A percentile compares a stretch with the other conserved stretches of the same genome.
These are phyloP conservation scores for Raphidocelis subcapitata DNA, from an alignment of 139 green algal species.

Conservation along the genomic window DNA sequence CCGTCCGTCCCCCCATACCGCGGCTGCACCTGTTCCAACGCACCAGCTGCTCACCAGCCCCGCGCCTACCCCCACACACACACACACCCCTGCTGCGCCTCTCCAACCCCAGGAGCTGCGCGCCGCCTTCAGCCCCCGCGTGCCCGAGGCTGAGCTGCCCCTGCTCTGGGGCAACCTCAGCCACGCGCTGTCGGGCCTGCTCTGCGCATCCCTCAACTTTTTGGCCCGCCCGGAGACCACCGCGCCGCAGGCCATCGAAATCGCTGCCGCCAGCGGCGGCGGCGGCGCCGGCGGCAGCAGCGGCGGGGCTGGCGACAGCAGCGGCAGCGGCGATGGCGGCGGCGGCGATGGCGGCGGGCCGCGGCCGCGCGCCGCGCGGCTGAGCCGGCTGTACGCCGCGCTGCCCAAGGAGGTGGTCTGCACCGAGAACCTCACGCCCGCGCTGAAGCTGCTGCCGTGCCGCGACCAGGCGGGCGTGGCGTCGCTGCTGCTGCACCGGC, in stretches of 20 bases:
- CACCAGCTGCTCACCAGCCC: background rate
- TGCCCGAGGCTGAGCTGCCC: background rate
- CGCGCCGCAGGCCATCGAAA: background rate
- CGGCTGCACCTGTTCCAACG: background rate
- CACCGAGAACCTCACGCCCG: conserved; percentile 91
- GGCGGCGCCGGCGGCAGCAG: background rate
- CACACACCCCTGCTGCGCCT: too few relatives aligned
- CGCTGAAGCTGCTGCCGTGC: conserved; percentile 91
- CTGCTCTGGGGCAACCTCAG: conserved; percentile 48
- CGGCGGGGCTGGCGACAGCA: background rate
- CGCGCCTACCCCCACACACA: background rate
- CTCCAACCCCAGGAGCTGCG: conserved; percentile 6
- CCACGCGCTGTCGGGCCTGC: conserved; percentile 56
- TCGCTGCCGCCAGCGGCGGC: background rate
- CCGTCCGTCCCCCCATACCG: background rate
- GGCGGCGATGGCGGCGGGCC: background rate
- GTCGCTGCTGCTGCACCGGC: conserved; percentile 46
- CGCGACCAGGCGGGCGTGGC: conserved; percentile 56
- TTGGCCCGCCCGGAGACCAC: conserved; percentile 19
- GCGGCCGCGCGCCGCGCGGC: background rate
- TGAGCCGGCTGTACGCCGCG: conserved; percentile 48
- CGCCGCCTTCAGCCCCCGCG: background rate
- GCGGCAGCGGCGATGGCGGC: background rate
- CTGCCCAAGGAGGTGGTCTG: conserved; percentile 81
- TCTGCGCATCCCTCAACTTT: conserved; percentile 63